These are phyloP conservation scores for Guadua angustifolia DNA, from an alignment of 176 grass and related monocot genomes.

Conservation along the genomic window DNA sequence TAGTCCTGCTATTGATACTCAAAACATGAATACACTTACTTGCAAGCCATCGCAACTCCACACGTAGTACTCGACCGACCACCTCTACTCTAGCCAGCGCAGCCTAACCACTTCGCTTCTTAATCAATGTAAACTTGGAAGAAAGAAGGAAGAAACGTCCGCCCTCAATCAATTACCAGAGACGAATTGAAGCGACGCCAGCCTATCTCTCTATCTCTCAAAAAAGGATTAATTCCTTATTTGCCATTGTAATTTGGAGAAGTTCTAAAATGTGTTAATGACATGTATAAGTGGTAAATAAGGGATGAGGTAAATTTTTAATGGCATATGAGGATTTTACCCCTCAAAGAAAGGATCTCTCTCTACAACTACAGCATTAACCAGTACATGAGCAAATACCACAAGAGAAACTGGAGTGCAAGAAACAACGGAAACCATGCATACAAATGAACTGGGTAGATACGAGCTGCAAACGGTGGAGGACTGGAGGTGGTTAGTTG, in stretches of 20 bases:
- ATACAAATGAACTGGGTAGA: neutral
- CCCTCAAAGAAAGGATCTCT: too few relatives aligned
- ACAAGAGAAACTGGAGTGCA: slow-evolving; percentile 2
- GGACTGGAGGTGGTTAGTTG: neutral
- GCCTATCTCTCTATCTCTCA: neutral
- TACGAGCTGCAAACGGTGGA: neutral
- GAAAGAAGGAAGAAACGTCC: neutral
- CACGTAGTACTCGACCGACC: neutral
- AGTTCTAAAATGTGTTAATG: too few relatives aligned
- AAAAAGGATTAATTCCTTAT: too few relatives aligned
- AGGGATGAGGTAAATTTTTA: too few relatives aligned
- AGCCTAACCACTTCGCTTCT: slow-evolving; percentile 1
- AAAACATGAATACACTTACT: neutral
- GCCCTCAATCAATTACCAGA: slow-evolving; percentile 25
- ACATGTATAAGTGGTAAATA: too few relatives aligned
- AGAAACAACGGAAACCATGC: neutral
- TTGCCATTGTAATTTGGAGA: too few relatives aligned
- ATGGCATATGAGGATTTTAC: too few relatives aligned
- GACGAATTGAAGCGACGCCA: neutral
- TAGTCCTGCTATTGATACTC: neutral
- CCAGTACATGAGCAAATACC: too few relatives aligned
- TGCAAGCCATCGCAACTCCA: neutral
- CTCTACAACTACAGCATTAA: neutral
- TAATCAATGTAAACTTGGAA: slow-evolving; percentile 18
- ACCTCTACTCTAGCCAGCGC: neutral